Evolutionary conservation across 164 flowering plant genomes (phyloP).

Genomic region (Warburgia ugandensis): DNA sequence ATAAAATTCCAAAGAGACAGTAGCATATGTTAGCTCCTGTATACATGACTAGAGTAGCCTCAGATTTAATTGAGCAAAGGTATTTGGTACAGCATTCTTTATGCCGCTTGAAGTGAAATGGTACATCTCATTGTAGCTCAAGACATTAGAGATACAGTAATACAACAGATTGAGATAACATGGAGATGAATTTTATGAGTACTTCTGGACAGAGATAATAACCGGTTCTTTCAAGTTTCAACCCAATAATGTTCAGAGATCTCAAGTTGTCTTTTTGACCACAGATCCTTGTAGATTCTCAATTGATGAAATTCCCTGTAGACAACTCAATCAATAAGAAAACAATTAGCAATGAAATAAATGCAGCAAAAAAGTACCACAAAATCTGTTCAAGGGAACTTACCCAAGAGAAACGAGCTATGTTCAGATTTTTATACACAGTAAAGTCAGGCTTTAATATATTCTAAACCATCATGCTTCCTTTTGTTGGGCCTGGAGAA

Average conservation of each 20-base stretch:
- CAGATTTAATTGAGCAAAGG: conserved; percentile 5
- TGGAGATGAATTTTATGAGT: conserved; percentile 2
- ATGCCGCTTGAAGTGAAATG: conserved; percentile 10
- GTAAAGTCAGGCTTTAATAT: conserved; percentile 30
- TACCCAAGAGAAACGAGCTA: conserved; percentile 4
- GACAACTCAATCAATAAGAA: conserved; percentile 4
- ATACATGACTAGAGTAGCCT: neutral
- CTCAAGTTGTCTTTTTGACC: no score
- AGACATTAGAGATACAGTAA: conserved; percentile 2
- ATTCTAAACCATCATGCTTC: conserved; percentile 43
- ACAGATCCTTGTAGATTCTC: no score
- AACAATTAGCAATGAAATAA: neutral
- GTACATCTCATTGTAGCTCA: conserved; percentile 14
- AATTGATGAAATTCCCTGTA: conserved; percentile 13
- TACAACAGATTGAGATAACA: conserved; percentile 4
- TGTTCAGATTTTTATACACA: neutral
- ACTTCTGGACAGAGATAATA: conserved; percentile 11
- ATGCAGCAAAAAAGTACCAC: neutral
- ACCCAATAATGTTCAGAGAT: neutral
- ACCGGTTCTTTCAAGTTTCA: conserved; percentile 3
- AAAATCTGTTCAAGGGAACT: neutral
- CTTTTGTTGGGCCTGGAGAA: conserved; percentile 59
- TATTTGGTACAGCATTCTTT: conserved; percentile 6
- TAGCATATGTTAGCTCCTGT: neutral
- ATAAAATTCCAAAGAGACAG: no score